phyloP scores from a whole-genome alignment of 2,329 filamentous ascomycete genomes.

The Trichoderma sp. region DNA sequence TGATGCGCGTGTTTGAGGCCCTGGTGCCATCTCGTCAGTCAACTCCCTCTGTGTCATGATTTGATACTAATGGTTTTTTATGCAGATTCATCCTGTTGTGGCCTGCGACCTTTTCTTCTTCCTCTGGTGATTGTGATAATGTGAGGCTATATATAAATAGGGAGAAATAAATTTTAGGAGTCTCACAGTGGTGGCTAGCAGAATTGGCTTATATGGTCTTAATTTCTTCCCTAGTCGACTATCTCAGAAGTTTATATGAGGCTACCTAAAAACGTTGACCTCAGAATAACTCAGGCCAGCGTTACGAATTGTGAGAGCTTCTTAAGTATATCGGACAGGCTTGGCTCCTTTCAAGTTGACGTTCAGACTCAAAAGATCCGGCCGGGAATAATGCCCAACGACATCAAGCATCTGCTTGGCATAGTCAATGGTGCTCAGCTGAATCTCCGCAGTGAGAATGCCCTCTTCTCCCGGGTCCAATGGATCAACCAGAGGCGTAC shows the following conservation, averaged over 20 bases:
- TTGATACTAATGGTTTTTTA: too few relatives aligned
- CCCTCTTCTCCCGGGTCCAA: conserved; percentile 42
- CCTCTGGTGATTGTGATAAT: too few relatives aligned
- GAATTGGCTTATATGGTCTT: neutral
- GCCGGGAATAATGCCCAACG: conserved; percentile 32
- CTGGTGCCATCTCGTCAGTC: too few relatives aligned
- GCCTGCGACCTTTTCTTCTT: too few relatives aligned
- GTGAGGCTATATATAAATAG: too few relatives aligned
- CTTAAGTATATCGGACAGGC: neutral
- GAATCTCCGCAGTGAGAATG: conserved; percentile 48
- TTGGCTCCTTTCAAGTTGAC: conserved; percentile 28
- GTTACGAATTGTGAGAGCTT: neutral
- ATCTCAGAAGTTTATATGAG: neutral
- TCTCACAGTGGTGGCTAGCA: neutral
- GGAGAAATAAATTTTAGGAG: neutral
- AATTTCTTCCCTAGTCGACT: neutral
- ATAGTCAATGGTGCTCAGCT: conserved; percentile 40
- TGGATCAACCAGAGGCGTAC: conserved; percentile 42
- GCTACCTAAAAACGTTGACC: neutral
- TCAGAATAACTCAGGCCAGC: neutral
- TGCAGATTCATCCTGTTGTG: too few relatives aligned
- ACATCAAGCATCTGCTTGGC: conserved; percentile 39
- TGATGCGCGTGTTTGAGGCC: too few relatives aligned
- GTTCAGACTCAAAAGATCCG: conserved; percentile 38
- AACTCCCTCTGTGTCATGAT: too few relatives aligned